Conservation (phyloP, 352 stramenopile genomes). For the Pythium dissimile region DNA sequence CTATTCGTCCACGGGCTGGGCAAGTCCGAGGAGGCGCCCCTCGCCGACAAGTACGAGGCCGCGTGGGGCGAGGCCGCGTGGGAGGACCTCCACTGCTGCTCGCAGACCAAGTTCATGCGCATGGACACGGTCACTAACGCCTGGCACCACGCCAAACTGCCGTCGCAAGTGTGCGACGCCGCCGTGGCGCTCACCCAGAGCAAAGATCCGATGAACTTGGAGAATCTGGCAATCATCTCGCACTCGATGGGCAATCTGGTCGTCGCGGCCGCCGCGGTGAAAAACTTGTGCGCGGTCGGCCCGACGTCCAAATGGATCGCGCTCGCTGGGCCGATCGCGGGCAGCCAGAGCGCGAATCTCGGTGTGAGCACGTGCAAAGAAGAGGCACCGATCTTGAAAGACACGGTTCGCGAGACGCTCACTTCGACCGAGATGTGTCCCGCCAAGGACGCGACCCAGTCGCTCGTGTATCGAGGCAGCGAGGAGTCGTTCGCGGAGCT, state of each 20-base stretch:
- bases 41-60: slow-evolving; percentile 12
- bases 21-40: neutral
- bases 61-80: slow-evolving; percentile 22
- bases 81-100: slow-evolving; percentile 24
- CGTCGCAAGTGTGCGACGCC: slow-evolving; percentile 24
- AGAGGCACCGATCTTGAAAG: neutral
- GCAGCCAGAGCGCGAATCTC: slow-evolving; percentile 10
- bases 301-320: slow-evolving; percentile 23
- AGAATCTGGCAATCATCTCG: slow-evolving; percentile 14
- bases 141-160: slow-evolving; percentile 21
- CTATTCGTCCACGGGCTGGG: slow-evolving; percentile 27
- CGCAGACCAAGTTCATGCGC: slow-evolving; percentile 26
- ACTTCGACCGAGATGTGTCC: neutral
- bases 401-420: neutral
- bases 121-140: slow-evolving; percentile 25
- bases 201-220: slow-evolving; percentile 18
- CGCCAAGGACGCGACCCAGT: neutral
- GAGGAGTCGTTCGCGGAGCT: neutral
- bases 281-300: slow-evolving; percentile 19
- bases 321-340: slow-evolving; percentile 25
- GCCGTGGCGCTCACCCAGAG: slow-evolving; percentile 15
- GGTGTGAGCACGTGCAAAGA: slow-evolving; percentile 1
- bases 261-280: slow-evolving; percentile 12
- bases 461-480: neutral
- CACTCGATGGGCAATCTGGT: slow-evolving; percentile 39